Conservation (phyloP, 2,329 filamentous ascomycete genomes). For the Exutisphaerella laricina region DNA sequence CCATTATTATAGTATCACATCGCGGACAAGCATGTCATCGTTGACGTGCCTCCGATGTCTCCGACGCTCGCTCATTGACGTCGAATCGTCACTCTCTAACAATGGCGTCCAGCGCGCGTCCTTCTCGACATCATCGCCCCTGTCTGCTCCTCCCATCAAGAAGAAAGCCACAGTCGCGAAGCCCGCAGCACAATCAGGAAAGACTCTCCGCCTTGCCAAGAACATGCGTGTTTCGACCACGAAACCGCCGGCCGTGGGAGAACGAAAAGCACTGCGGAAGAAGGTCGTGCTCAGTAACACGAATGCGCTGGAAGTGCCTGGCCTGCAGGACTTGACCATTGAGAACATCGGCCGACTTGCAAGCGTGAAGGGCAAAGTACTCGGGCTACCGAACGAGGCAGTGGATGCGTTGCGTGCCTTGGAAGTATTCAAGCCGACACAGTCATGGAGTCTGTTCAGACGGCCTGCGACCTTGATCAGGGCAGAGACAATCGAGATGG, state of each 20-base stretch:
- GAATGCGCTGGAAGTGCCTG: conserved; percentile 75
- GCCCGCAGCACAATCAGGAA: conserved; percentile 19
- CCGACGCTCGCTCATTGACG: conserved; percentile 17
- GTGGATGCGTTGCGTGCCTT: conserved; percentile 77
- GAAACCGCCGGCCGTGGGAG: conserved; percentile 52
- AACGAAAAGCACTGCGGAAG: conserved; percentile 82
- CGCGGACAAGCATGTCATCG: conserved; percentile 20
- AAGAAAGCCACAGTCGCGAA: conserved; percentile 25
- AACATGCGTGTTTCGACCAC: conserved; percentile 25
- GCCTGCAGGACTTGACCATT: conserved; percentile 53
- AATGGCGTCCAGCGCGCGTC: conserved; percentile 22
- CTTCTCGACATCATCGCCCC: conserved; percentile 31
- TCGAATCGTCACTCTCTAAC: conserved; percentile 7
- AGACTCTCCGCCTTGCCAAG: conserved; percentile 28
- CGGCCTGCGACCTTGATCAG: conserved; percentile 73
- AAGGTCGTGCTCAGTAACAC: conserved; percentile 88
- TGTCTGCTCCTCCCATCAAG: conserved; percentile 26
- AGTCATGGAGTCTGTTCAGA: conserved; percentile 83
- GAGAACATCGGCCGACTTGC: conserved; percentile 35
- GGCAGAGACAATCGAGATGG: conserved; percentile 68
- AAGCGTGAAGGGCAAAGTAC: conserved; percentile 58
- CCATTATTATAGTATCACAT: background rate
- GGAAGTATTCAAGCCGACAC: conserved; percentile 85
- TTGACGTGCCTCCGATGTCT: conserved; percentile 27
- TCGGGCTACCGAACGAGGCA: conserved; percentile 61